These are phyloP conservation scores for Hyphopichia khmerensis DNA, from an alignment of 1,139 yeast genomes.

Conservation along the genomic window DNA sequence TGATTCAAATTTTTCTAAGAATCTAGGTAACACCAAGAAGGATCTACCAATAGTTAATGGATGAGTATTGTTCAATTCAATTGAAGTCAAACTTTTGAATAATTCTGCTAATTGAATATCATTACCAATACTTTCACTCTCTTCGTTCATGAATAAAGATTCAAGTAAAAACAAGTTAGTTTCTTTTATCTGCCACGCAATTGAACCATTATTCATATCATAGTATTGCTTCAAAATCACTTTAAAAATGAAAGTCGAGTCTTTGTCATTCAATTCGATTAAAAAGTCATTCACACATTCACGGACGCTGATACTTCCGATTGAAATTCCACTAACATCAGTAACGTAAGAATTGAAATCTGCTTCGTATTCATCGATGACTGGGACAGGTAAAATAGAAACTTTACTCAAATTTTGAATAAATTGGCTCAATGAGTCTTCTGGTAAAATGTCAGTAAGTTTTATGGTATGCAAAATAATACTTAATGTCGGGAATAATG, in stretches of 20 bases:
- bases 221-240: conserved; percentile 15
- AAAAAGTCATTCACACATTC: conserved; percentile 54
- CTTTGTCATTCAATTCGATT: conserved; percentile 40
- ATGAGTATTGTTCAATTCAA: conserved; percentile 12
- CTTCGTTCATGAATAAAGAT: conserved; percentile 47
- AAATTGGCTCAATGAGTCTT: conserved; percentile 13
- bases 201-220: conserved; percentile 4
- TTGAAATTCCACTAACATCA: conserved; percentile 65
- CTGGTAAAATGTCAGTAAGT: conserved; percentile 11
- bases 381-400: conserved; percentile 25
- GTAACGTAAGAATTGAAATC: conserved; percentile 73
- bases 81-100: conserved; percentile 19
- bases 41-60: conserved; percentile 44
- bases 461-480: conserved; percentile 26
- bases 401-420: conserved; percentile 21
- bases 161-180: conserved; percentile 41
- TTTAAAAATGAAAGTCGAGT: conserved; percentile 29
- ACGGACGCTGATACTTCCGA: conserved; percentile 43
- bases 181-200: conserved; percentile 32
- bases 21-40: conserved; percentile 53
- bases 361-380: conserved; percentile 32
- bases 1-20: conserved; percentile 50
- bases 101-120: conserved; percentile 20
- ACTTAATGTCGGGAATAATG: conserved; percentile 24
- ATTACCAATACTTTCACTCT: conserved; percentile 21